phyloP scores from a whole-genome alignment of 257 asterid species.

The Dorcoceras hygrometricum region DNA sequence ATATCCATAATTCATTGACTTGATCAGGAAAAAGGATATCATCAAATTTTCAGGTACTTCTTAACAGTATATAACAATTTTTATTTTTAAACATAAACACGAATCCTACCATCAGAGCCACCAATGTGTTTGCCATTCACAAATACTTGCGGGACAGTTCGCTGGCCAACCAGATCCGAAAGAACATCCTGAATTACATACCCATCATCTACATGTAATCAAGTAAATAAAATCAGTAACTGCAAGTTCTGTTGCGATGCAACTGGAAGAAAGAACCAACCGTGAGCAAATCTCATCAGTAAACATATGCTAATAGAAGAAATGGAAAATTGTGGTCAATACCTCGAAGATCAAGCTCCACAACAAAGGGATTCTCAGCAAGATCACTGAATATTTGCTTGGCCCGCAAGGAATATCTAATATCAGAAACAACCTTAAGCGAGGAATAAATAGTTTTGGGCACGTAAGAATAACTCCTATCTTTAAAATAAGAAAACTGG shows the following conservation, averaged over 20 bases:
- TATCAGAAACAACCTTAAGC: conserved; percentile 14
- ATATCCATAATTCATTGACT: neutral
- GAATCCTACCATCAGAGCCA: conserved; percentile 74
- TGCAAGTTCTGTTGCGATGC: conserved; percentile 7
- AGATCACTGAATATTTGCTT: conserved; percentile 68
- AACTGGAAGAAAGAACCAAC: neutral
- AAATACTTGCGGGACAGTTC: conserved; percentile 94
- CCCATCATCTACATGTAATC: conserved; percentile 66
- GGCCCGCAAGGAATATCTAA: conserved; percentile 71
- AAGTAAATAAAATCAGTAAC: conserved; percentile 12
- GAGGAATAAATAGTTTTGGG: conserved; percentile 15
- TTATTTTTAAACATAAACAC: neutral
- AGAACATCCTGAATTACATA: conserved; percentile 70
- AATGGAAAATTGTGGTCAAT: conserved; percentile 5
- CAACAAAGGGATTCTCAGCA: conserved; percentile 75
- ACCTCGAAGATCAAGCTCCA: conserved; percentile 99
- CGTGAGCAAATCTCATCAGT: neutral
- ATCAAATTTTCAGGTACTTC: neutral
- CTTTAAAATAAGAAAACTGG: neutral
- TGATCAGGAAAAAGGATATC: neutral
- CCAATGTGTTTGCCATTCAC: conserved; percentile 96
- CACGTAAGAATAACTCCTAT: neutral
- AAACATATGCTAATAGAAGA: conserved; percentile 9
- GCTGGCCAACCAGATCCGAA: conserved; percentile 70
- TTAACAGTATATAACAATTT: neutral